Conservation (phyloP, 768 basidiomycete genomes). For the Rhizopogon salebrosus region DNA sequence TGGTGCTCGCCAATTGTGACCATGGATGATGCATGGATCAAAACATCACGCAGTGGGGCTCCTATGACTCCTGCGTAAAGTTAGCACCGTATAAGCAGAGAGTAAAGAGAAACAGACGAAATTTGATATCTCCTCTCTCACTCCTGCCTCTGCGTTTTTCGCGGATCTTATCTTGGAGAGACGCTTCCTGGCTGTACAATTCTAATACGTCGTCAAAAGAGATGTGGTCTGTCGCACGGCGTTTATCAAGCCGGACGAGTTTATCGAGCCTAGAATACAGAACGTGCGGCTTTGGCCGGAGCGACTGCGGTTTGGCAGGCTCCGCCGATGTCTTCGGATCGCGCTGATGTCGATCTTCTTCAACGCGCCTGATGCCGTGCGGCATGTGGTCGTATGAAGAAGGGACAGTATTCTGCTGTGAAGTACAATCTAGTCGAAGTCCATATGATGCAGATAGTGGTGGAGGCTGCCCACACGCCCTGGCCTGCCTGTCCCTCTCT, state of each 20-base stretch:
- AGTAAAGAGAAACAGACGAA: slow-evolving; percentile 17
- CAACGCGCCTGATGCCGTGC: not conserved
- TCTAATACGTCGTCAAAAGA: slow-evolving; percentile 12
- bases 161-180: slow-evolving; percentile 20
- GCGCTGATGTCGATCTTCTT: not conserved
- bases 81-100: not conserved
- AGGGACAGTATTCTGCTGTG: not conserved
- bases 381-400: not conserved
- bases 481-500: slow-evolving; percentile 22
- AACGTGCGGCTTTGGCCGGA: slow-evolving; percentile 14
- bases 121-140: slow-evolving; percentile 17
- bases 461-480: slow-evolving; percentile 22
- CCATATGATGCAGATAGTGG: slow-evolving; percentile 4
- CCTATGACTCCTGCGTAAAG: slow-evolving; percentile 30
- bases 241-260: slow-evolving; percentile 14
- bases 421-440: slow-evolving; percentile 1
- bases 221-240: slow-evolving; percentile 24
- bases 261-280: slow-evolving; percentile 23
- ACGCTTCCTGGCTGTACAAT: slow-evolving; percentile 13
- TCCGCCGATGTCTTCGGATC: not conserved
- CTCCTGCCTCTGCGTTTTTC: slow-evolving; percentile 13
- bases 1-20: slow-evolving; percentile 32
- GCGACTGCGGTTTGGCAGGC: slow-evolving; percentile 8
- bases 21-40: slow-evolving; percentile 26
- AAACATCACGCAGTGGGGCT: slow-evolving; percentile 28